Conservation (phyloP, 1,139 yeast genomes). For the Nadsonia starkeyi-henricii region DNA sequence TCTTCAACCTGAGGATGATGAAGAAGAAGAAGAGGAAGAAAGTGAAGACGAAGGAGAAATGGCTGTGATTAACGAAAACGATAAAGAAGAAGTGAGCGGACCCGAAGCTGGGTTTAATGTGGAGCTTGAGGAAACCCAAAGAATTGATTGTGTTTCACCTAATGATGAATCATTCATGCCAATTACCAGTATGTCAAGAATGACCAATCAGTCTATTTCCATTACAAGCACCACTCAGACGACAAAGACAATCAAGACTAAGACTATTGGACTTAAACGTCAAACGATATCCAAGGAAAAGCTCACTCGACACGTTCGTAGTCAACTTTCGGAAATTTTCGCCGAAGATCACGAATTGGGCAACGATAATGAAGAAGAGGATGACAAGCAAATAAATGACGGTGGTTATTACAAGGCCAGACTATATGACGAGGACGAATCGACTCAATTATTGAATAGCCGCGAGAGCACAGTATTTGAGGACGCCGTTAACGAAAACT, state of each 20-base stretch:
- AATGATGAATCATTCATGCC: no score
- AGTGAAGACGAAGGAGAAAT: conserved; percentile 9
- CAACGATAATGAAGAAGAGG: no score
- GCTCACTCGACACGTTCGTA: background rate
- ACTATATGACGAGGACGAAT: background rate
- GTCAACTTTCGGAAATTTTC: background rate
- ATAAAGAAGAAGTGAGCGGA: background rate
- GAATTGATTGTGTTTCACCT: no score
- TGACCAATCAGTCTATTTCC: background rate
- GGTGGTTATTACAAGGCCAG: background rate
- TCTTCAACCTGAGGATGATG: conserved; percentile 13
- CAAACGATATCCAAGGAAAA: background rate
- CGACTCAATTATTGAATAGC: background rate
- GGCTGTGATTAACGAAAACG: conserved; percentile 3
- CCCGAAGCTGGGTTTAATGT: no score
- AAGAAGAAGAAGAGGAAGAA: conserved; percentile 7
- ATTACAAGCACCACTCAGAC: background rate
- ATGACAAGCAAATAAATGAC: background rate
- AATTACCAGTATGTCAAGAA: background rate
- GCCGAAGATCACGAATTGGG: background rate
- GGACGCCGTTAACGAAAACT: background rate
- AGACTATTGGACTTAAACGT: background rate
- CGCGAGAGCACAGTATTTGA: background rate
- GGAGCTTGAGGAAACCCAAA: no score
- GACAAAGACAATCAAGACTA: background rate